Percentiles rank a stretch among this genome's conserved stretches.
Evolutionary conservation across 78 protist species (phyloP).

Genomic region (Chrysochromulina parva): DNA sequence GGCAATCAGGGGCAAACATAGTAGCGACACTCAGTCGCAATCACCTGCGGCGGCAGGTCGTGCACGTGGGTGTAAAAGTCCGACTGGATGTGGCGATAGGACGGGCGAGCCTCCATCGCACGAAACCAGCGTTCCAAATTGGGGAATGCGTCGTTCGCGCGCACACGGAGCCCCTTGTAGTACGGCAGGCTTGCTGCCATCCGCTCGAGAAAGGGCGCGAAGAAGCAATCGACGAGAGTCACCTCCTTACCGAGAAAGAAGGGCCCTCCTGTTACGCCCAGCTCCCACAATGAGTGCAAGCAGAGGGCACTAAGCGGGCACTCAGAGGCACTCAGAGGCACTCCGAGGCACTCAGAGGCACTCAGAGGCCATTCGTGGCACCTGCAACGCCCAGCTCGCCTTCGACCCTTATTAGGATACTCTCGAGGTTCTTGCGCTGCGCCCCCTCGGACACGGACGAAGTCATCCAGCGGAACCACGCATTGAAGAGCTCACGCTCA

Average conservation of each 20-base stretch:
- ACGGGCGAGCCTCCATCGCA: neutral
- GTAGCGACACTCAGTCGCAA: too few relatives aligned
- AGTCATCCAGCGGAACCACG: constrained; percentile 49
- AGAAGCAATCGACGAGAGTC: constrained; percentile 2
- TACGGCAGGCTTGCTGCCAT: constrained; percentile 33
- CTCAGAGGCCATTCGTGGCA: too few relatives aligned
- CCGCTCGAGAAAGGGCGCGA: constrained; percentile 47
- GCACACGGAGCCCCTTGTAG: constrained; percentile 39
- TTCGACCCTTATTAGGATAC: neutral
- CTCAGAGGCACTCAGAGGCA: too few relatives aligned
- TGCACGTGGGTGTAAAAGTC: constrained; percentile 47
- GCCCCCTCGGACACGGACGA: neutral
- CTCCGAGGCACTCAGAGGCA: too few relatives aligned
- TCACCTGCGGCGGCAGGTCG: constrained; percentile 43
- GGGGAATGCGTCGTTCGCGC: neutral
- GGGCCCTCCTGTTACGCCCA: neutral
- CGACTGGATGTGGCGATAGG: neutral
- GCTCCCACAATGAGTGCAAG: neutral
- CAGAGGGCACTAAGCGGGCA: too few relatives aligned
- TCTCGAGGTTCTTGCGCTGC: neutral
- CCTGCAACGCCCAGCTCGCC: neutral
- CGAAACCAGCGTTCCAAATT: neutral
- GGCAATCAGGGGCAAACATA: too few relatives aligned
- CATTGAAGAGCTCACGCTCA: constrained; percentile 27
- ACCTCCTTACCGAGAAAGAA: constrained; percentile 30